These are phyloP conservation scores for Fusarium clavum DNA, from an alignment of 2,329 filamentous ascomycete species.

Conservation along the genomic window DNA sequence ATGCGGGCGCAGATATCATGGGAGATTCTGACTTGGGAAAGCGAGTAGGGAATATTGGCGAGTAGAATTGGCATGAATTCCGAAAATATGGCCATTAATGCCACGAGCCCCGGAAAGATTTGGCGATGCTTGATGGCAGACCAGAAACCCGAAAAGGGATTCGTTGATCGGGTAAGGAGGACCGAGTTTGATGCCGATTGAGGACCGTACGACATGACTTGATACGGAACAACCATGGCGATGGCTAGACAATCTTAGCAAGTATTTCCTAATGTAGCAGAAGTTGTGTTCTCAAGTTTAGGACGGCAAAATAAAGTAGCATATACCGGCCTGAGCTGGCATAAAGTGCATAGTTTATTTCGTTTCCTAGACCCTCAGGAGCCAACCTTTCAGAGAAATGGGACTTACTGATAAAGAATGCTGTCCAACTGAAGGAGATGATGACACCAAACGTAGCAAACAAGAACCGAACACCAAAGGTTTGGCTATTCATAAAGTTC, in stretches of 20 bases:
- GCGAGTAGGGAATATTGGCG: conserved; percentile 61
- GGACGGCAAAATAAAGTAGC: background rate
- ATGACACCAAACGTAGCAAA: conserved; percentile 57
- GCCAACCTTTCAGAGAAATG: no score
- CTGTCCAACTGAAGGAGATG: conserved; percentile 57
- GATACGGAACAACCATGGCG: conserved; percentile 59
- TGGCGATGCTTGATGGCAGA: conserved; percentile 42
- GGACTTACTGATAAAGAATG: conserved; percentile 52
- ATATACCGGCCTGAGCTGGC: background rate
- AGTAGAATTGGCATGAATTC: conserved; percentile 64
- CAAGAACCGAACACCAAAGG: conserved; percentile 58
- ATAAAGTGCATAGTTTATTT: background rate
- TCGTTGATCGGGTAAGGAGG: conserved; percentile 56
- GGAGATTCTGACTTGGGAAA: conserved; percentile 54
- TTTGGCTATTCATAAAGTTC: conserved; percentile 56
- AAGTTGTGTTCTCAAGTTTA: background rate
- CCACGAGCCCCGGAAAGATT: conserved; percentile 56
- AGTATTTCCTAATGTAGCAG: background rate
- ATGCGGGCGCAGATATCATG: conserved; percentile 57
- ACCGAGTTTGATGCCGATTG: conserved; percentile 53
- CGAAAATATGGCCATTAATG: conserved; percentile 58
- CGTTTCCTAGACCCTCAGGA: no score
- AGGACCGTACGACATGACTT: conserved; percentile 52
- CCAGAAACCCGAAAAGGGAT: conserved; percentile 59
- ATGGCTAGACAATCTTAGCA: conserved; percentile 51